These are phyloP conservation scores for Rugosomyces carneus DNA, from an alignment of 1,284 basidiomycete species.

Conservation along the genomic window DNA sequence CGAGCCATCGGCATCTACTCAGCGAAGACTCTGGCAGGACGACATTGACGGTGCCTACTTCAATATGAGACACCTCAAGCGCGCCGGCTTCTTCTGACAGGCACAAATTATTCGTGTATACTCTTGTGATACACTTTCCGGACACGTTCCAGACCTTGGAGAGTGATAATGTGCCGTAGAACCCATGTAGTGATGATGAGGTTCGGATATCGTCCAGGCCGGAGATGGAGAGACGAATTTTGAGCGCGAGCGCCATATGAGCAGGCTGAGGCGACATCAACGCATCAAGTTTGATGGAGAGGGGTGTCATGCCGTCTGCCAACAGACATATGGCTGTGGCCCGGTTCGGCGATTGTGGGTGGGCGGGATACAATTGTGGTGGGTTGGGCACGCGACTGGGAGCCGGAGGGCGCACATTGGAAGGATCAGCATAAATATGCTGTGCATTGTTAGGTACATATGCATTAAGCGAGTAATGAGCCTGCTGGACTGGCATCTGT, in stretches of 20 bases:
- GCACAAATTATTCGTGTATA: conserved; percentile 44
- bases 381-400: conserved; percentile 1
- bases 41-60: conserved; percentile 40
- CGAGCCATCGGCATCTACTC: conserved; percentile 57
- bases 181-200: conserved; percentile 51
- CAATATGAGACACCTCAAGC: conserved; percentile 40
- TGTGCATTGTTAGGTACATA: background rate
- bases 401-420: background rate
- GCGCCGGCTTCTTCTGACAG: conserved; percentile 44
- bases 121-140: conserved; percentile 57
- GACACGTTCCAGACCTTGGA: conserved; percentile 42
- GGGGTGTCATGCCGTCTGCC: conserved; percentile 62
- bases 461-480: conserved; percentile 10
- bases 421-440: background rate
- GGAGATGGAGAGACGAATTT: conserved; percentile 45
- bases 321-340: conserved; percentile 41
- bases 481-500: conserved; percentile 10
- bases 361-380: conserved; percentile 4
- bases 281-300: conserved; percentile 47
- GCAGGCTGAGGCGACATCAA: conserved; percentile 28
- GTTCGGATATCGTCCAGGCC: conserved; percentile 42
- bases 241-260: conserved; percentile 25
- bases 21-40: conserved; percentile 55
- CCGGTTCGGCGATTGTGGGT: conserved; percentile 25
- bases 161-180: conserved; percentile 52